A percentile compares a stretch with the other conserved stretches of the same genome.
phyloP scores from a whole-genome alignment of 2,329 filamentous ascomycete species.

The Ophiostoma sp. region DNA sequence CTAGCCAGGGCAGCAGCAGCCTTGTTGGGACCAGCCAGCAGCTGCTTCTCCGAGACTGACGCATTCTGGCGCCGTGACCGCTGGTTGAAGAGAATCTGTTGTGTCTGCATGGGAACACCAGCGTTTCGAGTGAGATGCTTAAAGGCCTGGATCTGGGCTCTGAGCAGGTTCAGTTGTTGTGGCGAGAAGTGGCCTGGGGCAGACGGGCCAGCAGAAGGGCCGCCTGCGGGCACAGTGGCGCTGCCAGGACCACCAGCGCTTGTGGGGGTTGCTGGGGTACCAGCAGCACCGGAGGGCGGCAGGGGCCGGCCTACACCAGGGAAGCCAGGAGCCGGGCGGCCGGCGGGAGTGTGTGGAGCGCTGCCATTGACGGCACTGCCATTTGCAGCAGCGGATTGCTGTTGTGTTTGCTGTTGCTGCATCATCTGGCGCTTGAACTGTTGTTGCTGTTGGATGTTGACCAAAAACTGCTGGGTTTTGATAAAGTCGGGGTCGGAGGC shows the following conservation, averaged over 20 bases:
- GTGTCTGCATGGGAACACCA: constrained; percentile 69
- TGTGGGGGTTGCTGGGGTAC: constrained; percentile 16
- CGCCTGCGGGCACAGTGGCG: constrained; percentile 20
- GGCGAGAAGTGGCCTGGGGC: constrained; percentile 61
- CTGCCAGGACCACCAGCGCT: constrained; percentile 2
- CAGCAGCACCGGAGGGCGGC: background rate
- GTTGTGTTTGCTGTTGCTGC: constrained; percentile 37
- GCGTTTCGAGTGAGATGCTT: constrained; percentile 84
- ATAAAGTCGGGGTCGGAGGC: constrained; percentile 80
- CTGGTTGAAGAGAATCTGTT: constrained; percentile 75
- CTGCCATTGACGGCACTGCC: constrained; percentile 47
- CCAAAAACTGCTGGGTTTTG: constrained; percentile 71
- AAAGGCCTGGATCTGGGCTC: constrained; percentile 86
- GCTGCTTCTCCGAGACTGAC: constrained; percentile 42
- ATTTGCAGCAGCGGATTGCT: constrained; percentile 41
- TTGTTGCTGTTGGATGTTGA: constrained; percentile 50
- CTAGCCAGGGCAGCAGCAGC: background rate
- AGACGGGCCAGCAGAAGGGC: constrained; percentile 28
- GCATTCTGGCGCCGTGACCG: constrained; percentile 58
- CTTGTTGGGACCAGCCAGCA: constrained; percentile 31
- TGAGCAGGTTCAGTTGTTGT: constrained; percentile 71
- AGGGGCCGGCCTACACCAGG: constrained; percentile 21
- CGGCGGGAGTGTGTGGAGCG: constrained; percentile 30
- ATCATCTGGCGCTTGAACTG: constrained; percentile 31
- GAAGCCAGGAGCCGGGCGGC: constrained; percentile 34